A percentile compares a stretch with the other conserved stretches of the same genome.
Evolutionary conservation across 2,329 filamentous ascomycete genomes (phyloP).

Genomic region (Neoscytalidium dimidiatum): DNA sequence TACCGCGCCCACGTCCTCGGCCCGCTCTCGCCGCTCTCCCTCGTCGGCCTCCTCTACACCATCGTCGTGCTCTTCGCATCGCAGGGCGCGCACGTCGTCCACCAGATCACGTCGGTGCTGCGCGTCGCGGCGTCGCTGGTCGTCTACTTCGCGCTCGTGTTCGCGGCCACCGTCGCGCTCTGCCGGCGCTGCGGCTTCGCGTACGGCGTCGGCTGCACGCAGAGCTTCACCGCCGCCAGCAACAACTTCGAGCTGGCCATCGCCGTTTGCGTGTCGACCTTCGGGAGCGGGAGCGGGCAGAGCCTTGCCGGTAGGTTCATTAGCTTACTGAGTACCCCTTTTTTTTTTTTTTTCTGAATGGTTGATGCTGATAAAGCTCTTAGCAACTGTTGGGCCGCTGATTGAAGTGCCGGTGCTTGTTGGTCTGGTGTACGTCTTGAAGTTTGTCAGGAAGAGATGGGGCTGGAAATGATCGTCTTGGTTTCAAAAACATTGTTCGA

Average conservation of each 20-base stretch:
- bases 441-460: constrained; percentile 58
- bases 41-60: constrained; percentile 83
- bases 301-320: constrained; percentile 70
- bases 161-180: constrained; percentile 66
- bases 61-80: constrained; percentile 84
- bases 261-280: constrained; percentile 81
- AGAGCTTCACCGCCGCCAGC: constrained; percentile 86
- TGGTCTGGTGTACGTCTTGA: constrained; percentile 73
- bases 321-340: constrained; percentile 64
- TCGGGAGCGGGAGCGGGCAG: constrained; percentile 61
- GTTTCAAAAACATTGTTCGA: not conserved
- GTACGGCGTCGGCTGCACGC: constrained; percentile 70
- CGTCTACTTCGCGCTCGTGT: constrained; percentile 78
- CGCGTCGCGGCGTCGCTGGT: constrained; percentile 78
- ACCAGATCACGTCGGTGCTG: constrained; percentile 81
- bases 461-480: constrained; percentile 48
- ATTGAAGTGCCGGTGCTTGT: constrained; percentile 85
- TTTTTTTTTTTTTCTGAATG: constrained; percentile 43
- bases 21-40: constrained; percentile 69
- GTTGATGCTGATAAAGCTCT: not conserved
- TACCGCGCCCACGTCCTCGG: constrained; percentile 73
- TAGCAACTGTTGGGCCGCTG: constrained; percentile 72
- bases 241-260: constrained; percentile 95
- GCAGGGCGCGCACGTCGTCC: constrained; percentile 74
- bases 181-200: constrained; percentile 69